Percentiles rank a stretch among this genome's conserved stretches.
Conservation (phyloP, 202 grass and related monocot species). For the Setaria italica region DNA sequence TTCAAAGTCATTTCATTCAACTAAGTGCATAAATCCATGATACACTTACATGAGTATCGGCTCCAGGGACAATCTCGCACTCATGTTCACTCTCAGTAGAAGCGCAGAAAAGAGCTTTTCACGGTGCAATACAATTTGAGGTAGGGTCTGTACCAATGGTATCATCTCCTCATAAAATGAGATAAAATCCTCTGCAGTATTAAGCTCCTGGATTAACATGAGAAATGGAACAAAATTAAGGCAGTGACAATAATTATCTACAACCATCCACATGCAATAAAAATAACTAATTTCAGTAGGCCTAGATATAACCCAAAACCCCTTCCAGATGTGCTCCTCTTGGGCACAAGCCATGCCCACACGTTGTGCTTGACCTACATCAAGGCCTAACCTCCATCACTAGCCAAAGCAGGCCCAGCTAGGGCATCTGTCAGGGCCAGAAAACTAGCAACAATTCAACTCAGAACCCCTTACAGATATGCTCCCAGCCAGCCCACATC, state of each 20-base stretch:
- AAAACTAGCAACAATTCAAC: background rate
- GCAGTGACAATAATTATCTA: background rate
- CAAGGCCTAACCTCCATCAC: background rate
- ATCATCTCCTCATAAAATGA: slow-evolving; percentile 84
- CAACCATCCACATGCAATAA: slow-evolving; percentile 2
- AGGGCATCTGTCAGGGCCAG: background rate
- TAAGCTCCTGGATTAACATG: slow-evolving; percentile 70
- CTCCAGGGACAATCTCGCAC: slow-evolving; percentile 77
- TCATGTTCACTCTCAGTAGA: slow-evolving; percentile 71
- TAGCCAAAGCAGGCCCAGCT: background rate
- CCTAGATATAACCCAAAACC: background rate
- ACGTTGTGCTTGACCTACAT: background rate
- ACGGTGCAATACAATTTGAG: slow-evolving; percentile 84
- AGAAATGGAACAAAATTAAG: slow-evolving; percentile 32
- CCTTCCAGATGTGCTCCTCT: background rate
- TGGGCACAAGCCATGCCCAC: background rate
- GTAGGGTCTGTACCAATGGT: slow-evolving; percentile 86
- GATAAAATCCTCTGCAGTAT: slow-evolving; percentile 93
- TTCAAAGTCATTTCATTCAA: slow-evolving; percentile 16
- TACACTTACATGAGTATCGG: slow-evolving; percentile 87
- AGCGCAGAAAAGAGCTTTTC: slow-evolving; percentile 80
- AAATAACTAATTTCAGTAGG: slow-evolving; percentile 24
- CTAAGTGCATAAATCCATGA: slow-evolving; percentile 37
- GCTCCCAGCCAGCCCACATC: background rate
- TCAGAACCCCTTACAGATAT: background rate